Base-by-base conservation (phyloP, 768 basidiomycete species). In the Russula olivacea region DNA sequence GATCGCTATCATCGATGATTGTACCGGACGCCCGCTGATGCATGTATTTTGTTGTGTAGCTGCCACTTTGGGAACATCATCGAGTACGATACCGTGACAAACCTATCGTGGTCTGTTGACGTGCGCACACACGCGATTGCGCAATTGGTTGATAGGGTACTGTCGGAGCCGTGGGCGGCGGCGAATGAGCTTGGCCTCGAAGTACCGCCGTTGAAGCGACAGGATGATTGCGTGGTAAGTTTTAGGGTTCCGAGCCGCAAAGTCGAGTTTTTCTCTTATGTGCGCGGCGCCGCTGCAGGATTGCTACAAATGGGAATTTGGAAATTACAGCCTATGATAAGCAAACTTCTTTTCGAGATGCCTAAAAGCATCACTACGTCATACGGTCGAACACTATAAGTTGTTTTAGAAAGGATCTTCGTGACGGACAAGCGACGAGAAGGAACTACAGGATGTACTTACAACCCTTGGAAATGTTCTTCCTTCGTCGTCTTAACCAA, bases 11-110 rank as follows among this genome's bases (percentile, higher is more conserved):
- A 11, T 25, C 19, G 12, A 11, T 23, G 60, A 47, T 50, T 52
- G 8, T 19, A 15, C 30, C 7, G 9, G 28, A n/a, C 11, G 14
- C 10, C 28, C 14, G n/a, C n/a, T 60, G 43, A 56, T n/a, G 19
- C 8, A 21, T 15, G 21, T 34, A 19, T 58, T 36, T 38, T 25
- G 15, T 55, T 11, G 4, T 38, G 8, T 59, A 79, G 84, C n/a
- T 98, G 96, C 69, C 96, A 98, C 72, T 80, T 89, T 0, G 96
- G 96, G 25, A 84, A 88, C 71, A 82, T 86, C 1, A 91, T 97
- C 67, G 72, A 95, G 43, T 98, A 95, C 73, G 96, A 99, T 71
- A 96, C 95, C 0, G 93, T 98, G 21, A 83, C 85, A 1, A 85
- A 91, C 68, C 77, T 88, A 10, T 85, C 87, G 4, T 99, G 96